Base-by-base conservation (phyloP, 306 rosid genomes). In the Benincasa hispida region DNA sequence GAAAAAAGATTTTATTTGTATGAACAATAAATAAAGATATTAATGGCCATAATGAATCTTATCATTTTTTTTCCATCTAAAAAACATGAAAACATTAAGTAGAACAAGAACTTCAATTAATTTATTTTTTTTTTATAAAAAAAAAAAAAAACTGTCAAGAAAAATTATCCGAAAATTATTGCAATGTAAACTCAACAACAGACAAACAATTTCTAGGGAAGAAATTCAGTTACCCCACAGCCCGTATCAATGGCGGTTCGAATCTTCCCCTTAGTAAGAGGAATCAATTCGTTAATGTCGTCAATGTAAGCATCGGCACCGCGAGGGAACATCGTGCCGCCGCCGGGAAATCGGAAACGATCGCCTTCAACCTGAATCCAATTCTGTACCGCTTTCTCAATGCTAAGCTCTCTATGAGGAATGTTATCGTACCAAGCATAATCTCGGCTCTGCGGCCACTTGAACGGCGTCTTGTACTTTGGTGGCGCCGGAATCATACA, bases 341-440 rank as follows among this genome's bases (percentile, higher is more conserved):
- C 99, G 13, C 99, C 99, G 1, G 99, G 99, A 76, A 94, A 94
- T 82, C 93, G 86, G 76, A 94, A 94, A 13, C 88, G 60, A 30
- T 90, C 91, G 70, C 97, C 97, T 76, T 92, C 98, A 39, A 94
- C 96, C 75, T 88, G 99, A 85, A 94, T 92, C 99, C 99, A 94
- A 42, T 94, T 94, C 76, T 94, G 99, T 65, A 90, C 60, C 39
- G 97, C 99, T 81, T 94, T 94, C 84, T 94, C 99, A 42, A 94
- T 87, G 73, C 99, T 94, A 30, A 94, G 97, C 53, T 89, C 97
- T 77, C 89, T 92, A 35, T 94, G 99, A 0, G 99, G 99, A 73
- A 94, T 94, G 79, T 94, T 94, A 76, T 83, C 93, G 76, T 89
- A 94, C 99, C 99, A 94, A 5, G 99, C 96, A 62, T 76, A 94